Base-by-base conservation (phyloP, 2,329 filamentous ascomycete genomes). In the Chrysoporthe puriensis region DNA sequence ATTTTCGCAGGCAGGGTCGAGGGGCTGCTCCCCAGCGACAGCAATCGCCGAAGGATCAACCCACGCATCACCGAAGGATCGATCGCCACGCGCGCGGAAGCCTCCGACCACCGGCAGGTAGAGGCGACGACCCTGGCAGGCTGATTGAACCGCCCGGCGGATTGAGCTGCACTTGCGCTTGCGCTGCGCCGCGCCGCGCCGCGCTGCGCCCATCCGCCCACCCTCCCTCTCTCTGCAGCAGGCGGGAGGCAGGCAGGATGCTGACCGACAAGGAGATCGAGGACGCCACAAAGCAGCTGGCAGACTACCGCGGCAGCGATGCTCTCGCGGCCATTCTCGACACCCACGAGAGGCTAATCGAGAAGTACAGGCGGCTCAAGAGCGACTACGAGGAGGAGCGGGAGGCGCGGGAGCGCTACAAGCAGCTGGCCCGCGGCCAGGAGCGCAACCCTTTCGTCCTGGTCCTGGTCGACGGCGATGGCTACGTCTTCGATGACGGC, bases 401-500 rank as follows among this genome's bases (percentile, higher is more conserved):
- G 52, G 84, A 85, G 61, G 76, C 80, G 0, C 78, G 84, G 3
- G 85, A 87, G 68, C 82, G 81, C 54, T 88, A 87, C 77, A 87
- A 88, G 72, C 81, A 83, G 71, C 74, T 84, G 66, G 82, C 82
- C 5, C 79, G 80, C 63, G 80, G 79, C 14, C 78, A 82, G 71
- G 82, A 85, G 34, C 82, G 84, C 26, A 86, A 85, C 69, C 83
- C 86, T 0, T 90, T 89, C 71, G 86, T 86, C 1, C 79, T 90
- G 2, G 83, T 90, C 7, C 77, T 90, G 0, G 77, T 90, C 14
- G 88, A 90, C 66, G 88, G 87, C 26, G 87, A 90, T 75, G 86
- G 85, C 60, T 89, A 89, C 66, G 69, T 80, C n/a, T 86, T 88
- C 73, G 80, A 83, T 44, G 84, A 87, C 52, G 75, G 79, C 42